A percentile compares a stretch with the other conserved stretches of the same genome.
Conservation (phyloP, 768 basidiomycete genomes). For the Suillus decipiens region DNA sequence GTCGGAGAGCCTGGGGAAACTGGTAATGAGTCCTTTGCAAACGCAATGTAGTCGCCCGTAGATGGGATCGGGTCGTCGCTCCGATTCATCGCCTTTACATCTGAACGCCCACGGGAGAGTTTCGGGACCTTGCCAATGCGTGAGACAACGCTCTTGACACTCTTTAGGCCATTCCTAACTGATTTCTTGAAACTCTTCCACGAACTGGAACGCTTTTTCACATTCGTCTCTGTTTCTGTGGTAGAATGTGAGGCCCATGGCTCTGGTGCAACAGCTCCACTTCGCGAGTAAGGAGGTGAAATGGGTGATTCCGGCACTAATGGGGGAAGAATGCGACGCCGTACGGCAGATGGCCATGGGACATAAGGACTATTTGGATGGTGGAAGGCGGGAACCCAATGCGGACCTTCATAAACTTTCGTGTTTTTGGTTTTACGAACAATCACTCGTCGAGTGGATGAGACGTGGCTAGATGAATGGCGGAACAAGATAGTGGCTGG, state of each 20-base stretch:
- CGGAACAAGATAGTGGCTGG: constrained; percentile 22
- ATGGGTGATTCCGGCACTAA: constrained; percentile 36
- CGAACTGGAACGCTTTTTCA: constrained; percentile 23
- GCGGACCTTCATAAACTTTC: constrained; percentile 30
- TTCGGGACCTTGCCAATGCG: constrained; percentile 19
- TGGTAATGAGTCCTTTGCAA: constrained; percentile 12
- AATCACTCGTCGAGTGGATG: constrained; percentile 17
- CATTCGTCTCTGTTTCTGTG: constrained; percentile 22
- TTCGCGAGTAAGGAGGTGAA: constrained; percentile 38
- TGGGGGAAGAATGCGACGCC: constrained; percentile 44
- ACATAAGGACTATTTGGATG: constrained; percentile 60
- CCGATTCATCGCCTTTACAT: neutral
- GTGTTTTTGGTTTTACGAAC: constrained; percentile 20
- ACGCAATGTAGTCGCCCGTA: constrained; percentile 11
- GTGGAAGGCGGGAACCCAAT: constrained; percentile 40
- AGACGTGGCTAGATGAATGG: constrained; percentile 17
- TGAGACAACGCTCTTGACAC: constrained; percentile 25
- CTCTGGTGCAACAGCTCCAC: constrained; percentile 44
- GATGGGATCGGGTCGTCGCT: neutral
- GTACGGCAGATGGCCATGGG: constrained; percentile 47
- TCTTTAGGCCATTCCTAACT: constrained; percentile 17
- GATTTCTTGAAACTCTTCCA: constrained; percentile 38
- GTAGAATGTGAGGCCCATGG: constrained; percentile 34
- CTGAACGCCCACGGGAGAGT: constrained; percentile 4
- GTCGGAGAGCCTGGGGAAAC: constrained; percentile 10